Conservation (phyloP, 2,329 filamentous ascomycete species). For the Cercospora beticola region DNA sequence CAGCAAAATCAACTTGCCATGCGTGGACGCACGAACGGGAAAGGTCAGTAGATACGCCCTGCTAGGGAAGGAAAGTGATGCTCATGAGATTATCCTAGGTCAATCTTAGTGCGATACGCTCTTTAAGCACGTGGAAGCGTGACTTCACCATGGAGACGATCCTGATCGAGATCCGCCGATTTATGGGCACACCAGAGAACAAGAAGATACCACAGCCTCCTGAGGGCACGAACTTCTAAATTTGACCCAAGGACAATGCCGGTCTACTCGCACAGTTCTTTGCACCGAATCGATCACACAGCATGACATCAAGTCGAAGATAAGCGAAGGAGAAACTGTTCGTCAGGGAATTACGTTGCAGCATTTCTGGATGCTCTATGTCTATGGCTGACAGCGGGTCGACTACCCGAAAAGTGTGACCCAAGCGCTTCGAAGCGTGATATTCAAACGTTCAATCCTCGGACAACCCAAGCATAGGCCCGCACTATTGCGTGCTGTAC, state of each 20-base stretch:
- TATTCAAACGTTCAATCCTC: background rate
- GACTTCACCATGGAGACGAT: slow-evolving; percentile 95
- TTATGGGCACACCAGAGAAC: slow-evolving; percentile 86
- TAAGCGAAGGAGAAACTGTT: background rate
- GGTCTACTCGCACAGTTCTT: background rate
- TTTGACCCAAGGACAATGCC: background rate
- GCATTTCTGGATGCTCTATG: slow-evolving; percentile 4
- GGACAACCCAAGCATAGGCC: background rate
- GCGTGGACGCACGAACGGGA: slow-evolving; percentile 78
- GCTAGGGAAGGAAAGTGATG: background rate
- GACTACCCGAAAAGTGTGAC: background rate
- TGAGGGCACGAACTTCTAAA: slow-evolving; percentile 66
- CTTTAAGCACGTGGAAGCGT: slow-evolving; percentile 84
- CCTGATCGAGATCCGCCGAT: slow-evolving; percentile 79
- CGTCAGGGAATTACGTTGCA: background rate
- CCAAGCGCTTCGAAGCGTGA: background rate
- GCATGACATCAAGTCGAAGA: background rate
- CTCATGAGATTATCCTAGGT: slow-evolving; percentile 54
- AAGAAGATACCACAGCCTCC: slow-evolving; percentile 95
- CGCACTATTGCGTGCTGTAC: slow-evolving; percentile 24
- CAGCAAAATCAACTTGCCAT: slow-evolving; percentile 93
- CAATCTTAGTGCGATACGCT: slow-evolving; percentile 78
- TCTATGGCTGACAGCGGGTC: background rate
- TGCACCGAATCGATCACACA: background rate
- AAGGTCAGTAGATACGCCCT: slow-evolving; percentile 50